Base-by-base conservation (phyloP, 495 filamentous ascomycete genomes). In the Massariosphaeria phaeospora region DNA sequence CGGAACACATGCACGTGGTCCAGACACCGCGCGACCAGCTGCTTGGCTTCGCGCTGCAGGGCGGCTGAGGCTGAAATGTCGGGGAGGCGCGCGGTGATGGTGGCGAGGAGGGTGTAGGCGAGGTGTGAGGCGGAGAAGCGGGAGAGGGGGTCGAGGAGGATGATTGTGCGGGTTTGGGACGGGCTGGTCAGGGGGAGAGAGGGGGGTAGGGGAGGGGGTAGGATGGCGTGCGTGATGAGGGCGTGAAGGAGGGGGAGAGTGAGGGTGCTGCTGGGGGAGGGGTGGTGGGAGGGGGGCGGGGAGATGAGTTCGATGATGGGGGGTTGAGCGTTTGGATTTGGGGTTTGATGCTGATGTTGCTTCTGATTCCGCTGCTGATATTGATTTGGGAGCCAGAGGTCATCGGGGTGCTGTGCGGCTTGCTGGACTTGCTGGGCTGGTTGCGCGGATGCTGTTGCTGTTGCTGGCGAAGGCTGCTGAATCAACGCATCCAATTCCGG, bases 161-260 rank as follows among this genome's bases (percentile, higher is more conserved):
- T 75, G 2, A 91, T 76, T 1, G 86, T 75, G 15, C 79, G 77
- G 21, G 70, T 66, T 25, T 77, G 74, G n/a, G 80, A n/a, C n/a
- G n/a, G n/a, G n/a, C n/a, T n/a, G n/a, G 18, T 18, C 67, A 45
- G 2, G 67, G 65, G 1, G 27, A 18, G 45, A 60, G 34, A 15
- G 30, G 38, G 1, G 69, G 27, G n/a, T 39, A 60, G 34, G 18
- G 30, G 38, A 0, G 69, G 34, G 1, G 84, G 77, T 8, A 93
- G 71, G 11, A 86, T 70, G 0, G 79, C 76, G 2, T 75, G 69
- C 9, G 82, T 71, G 3, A 84, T 69, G 6, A 86, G 62, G 64
- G 87, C 83, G 55, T 95, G 81, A 3, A 95, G 70, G 0, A 88
- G 69, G 35, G 88, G 76, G n/a, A n/a, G n/a, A n/a, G n/a, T n/a